Base-by-base conservation (phyloP, 495 filamentous ascomycete genomes). In the Tuber indicum region DNA sequence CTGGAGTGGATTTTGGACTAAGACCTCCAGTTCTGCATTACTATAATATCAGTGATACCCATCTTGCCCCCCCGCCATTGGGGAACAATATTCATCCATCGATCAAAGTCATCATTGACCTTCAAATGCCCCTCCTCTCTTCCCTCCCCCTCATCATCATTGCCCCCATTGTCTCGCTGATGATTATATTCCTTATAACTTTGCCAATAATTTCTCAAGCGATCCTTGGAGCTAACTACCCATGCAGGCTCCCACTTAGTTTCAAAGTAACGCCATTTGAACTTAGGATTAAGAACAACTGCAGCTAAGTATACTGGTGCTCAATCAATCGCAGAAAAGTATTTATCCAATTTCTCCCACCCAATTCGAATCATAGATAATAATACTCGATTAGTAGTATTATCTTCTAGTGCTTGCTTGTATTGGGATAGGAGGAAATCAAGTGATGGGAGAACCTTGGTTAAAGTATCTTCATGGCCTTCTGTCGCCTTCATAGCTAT, bases 241-340 rank as follows among this genome's bases (percentile, higher is more conserved):
- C 21, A 75, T n/a, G 6, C n/a, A 12, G 23, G 26, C n/a, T 75
- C 32, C 26, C 45, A 43, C 12, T 16, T 9, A 5, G 0, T 70
- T 70, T 21, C 10, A 74, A 66, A 41, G n/a, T 66, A 74, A 26
- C 49, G 32, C 73, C 47, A 62, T 43, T 74, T 74, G 23, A 49
- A 74, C 17, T 23, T 36, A 12, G 47, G 73, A 66, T 74, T 74
- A 0, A 41, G 49, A 5, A 74, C 47, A 1, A 74, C 46, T 12
- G 46, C 73, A 3, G 26, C 73, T 7, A 74, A n/a, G 49, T 74
- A 74, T 23, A 47, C 47, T 66, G 52, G 52, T 16, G 73, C 45
- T 12, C 19, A 3, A 44, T 43, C 36, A 5, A 39, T 23, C 14
- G 39, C 46, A 14, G n/a, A 26, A 26, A 75, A 41, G 39, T 66